Evolutionary conservation across 116 monocot species (phyloP), one percentile per base, ranked within the genome.

Genomic region (Trichopus zeylanicus): DNA sequence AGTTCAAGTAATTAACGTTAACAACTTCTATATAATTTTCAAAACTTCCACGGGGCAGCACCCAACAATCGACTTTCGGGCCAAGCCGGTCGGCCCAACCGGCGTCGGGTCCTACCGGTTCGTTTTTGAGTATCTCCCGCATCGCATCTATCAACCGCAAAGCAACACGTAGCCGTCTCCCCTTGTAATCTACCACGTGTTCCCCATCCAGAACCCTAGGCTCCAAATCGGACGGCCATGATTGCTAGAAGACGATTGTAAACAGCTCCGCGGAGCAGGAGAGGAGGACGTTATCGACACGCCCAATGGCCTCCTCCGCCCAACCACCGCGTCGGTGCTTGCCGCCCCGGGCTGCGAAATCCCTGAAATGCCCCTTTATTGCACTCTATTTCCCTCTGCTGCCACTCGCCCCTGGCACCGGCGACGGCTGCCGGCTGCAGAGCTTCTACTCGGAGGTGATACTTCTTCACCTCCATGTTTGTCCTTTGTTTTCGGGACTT

Each of bases 271-370:
- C 5, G 34, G 34, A 35, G 34, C 7, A 35, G n/a, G n/a, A 35
- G 34, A 10, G 34, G 10, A 35, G 34, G 34, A 59, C 58, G 58
- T 59, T 59, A 59, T 59, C 58, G 21, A 10, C 21, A n/a, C 33
- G 3, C 58, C 61, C 3, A 46, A n/a, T 48, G 28, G 48, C 23
- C 21, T 1, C 1, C 51, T 21, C 15, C 46, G 21, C 16, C 31
- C 66, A 42, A 66, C 46, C 56, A 30, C 28, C 26, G 29, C 55
- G 57, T 56, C 56, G 66, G 66, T 57, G 66, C 56, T 47, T 32
- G 55, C 66, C 19, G 18, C 32, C 37, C 21, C 1, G 7, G 3
- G 19, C 7, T 22, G 19, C 22, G 49, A 9, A 49, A 49, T 49
- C 8, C 5, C 49, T 19, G 5, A 24, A 49, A 22, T 49, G 22